Conservation (phyloP, 2,329 filamentous ascomycete genomes). For the Scytalidium lignicola region DNA sequence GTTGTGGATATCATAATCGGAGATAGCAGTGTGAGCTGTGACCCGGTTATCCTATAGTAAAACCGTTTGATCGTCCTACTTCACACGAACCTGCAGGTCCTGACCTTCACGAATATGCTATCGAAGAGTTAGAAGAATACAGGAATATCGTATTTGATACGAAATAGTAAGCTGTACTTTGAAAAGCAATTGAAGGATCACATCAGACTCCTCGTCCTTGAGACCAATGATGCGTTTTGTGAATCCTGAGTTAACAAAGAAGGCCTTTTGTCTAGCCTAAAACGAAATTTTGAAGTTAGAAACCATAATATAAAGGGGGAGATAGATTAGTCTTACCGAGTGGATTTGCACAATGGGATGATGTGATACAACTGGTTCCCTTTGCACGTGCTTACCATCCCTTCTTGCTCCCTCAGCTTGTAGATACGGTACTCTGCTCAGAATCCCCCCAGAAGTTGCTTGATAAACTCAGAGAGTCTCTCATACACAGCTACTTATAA, state of each 20-base stretch:
- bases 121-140: conserved; percentile 53
- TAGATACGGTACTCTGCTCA: conserved; percentile 74
- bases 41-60: conserved; percentile 74
- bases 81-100: conserved; percentile 67
- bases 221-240: conserved; percentile 72
- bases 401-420: conserved; percentile 64
- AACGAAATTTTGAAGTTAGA: background rate
- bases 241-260: conserved; percentile 75
- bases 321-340: conserved; percentile 48
- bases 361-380: conserved; percentile 65
- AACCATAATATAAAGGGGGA: no score
- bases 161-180: conserved; percentile 16
- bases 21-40: conserved; percentile 39
- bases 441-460: conserved; percentile 71
- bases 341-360: conserved; percentile 77
- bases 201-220: conserved; percentile 80
- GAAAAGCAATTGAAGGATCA: conserved; percentile 71
- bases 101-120: conserved; percentile 67
- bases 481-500: conserved; percentile 74
- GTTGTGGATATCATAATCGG: conserved; percentile 37
- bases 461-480: conserved; percentile 70
- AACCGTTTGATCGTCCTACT: conserved; percentile 71
- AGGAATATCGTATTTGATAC: conserved; percentile 19
- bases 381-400: conserved; percentile 62
- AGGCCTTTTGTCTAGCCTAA: conserved; percentile 63